Conservation (phyloP, 257 asterid species). For the Gynochthodes officinalis region DNA sequence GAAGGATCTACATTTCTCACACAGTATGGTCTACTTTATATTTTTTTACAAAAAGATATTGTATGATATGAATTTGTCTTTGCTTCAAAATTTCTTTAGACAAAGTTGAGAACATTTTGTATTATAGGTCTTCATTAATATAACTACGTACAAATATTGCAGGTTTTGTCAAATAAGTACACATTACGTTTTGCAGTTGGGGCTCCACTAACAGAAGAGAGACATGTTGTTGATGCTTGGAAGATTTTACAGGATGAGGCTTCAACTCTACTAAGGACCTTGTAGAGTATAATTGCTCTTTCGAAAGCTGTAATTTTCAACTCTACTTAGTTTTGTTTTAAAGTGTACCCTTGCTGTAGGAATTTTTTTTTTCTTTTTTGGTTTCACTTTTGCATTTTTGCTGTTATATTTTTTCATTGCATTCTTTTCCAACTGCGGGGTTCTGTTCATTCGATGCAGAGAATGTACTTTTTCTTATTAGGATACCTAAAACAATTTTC, state of each 20-base stretch:
- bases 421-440: neutral
- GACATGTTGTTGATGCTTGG: conserved; percentile 76
- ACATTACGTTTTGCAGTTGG: conserved; percentile 70
- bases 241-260: conserved; percentile 65
- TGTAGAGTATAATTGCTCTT: neutral
- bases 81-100: neutral
- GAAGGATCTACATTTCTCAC: conserved; percentile 81
- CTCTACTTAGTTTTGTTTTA: conserved; percentile 21
- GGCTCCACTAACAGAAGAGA: conserved; percentile 82
- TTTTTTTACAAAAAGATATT: neutral
- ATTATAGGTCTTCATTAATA: neutral
- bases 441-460: neutral
- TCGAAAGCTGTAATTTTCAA: too few species aligned
- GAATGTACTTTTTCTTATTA: neutral
- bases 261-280: conserved; percentile 30
- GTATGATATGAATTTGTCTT: neutral
- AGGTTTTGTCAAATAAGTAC: conserved; percentile 63
- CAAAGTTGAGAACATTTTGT: neutral
- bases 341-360: neutral
- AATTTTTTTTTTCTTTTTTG: too few species aligned
- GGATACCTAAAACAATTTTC: neutral
- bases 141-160: neutral
- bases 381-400: neutral
- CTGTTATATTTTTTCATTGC: neutral
- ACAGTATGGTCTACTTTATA: conserved; percentile 47